phyloP scores from a whole-genome alignment of 495 filamentous ascomycete genomes.

The Glarea lozoyensis region DNA sequence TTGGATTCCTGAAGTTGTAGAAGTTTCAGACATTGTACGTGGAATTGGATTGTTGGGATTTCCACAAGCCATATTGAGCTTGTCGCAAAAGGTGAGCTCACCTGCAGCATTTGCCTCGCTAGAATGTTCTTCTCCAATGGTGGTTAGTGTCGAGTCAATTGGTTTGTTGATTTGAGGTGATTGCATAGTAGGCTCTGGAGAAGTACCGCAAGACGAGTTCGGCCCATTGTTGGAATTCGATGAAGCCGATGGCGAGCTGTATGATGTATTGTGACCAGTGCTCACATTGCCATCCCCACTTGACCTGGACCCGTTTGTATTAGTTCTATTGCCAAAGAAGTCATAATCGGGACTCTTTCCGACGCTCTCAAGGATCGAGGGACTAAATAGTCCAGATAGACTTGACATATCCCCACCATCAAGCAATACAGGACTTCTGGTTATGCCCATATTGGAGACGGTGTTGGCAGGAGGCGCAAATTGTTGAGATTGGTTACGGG shows the following conservation, averaged over 20 bases:
- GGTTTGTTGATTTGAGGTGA: conserved; percentile 49
- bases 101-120: conserved; percentile 23
- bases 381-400: conserved; percentile 35
- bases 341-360: conserved; percentile 26
- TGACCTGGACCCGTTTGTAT: conserved; percentile 28
- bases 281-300: conserved; percentile 43
- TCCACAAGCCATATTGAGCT: conserved; percentile 64
- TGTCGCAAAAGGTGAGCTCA: conserved; percentile 50
- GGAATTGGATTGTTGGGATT: conserved; percentile 62
- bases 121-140: conserved; percentile 45
- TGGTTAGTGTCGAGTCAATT: conserved; percentile 47
- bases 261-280: conserved; percentile 22
- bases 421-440: conserved; percentile 9
- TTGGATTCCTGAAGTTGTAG: conserved; percentile 19
- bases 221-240: conserved; percentile 44
- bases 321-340: conserved; percentile 12
- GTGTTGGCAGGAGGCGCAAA: conserved; percentile 8
- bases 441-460: conserved; percentile 5
- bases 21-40: conserved; percentile 22
- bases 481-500: conserved; percentile 17
- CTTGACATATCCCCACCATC: conserved; percentile 18
- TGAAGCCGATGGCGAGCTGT: conserved; percentile 55
- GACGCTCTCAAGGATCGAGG: conserved; percentile 32
- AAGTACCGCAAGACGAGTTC: conserved; percentile 72
- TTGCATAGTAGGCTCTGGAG: conserved; percentile 45